Evolutionary conservation across 495 filamentous ascomycete genomes (phyloP).

Genomic region (Tuber microsphaerosporum): DNA sequence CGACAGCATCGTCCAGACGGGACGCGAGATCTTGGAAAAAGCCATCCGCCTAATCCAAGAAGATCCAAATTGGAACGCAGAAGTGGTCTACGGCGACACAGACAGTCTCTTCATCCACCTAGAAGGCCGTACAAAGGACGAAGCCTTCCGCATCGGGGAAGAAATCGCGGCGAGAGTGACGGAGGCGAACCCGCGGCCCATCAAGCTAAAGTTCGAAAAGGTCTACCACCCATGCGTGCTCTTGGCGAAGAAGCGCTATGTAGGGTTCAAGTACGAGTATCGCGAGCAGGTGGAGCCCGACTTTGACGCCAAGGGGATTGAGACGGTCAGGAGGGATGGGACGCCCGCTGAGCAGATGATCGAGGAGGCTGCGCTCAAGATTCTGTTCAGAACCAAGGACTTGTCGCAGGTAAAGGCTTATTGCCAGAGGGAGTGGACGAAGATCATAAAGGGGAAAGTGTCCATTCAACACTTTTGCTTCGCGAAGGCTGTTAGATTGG

Average conservation of each 20-base stretch:
- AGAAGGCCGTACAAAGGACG: conserved; percentile 72
- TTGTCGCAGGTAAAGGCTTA: conserved; percentile 84
- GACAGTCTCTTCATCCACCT: conserved; percentile 93
- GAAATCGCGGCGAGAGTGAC: conserved; percentile 90
- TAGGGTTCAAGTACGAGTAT: conserved; percentile 92
- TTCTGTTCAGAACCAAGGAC: conserved; percentile 83
- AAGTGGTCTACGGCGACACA: conserved; percentile 97
- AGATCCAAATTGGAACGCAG: conserved; percentile 76
- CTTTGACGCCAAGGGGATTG: conserved; percentile 96
- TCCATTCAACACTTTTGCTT: conserved; percentile 96
- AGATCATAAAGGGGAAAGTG: conserved; percentile 83
- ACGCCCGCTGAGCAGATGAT: conserved; percentile 96
- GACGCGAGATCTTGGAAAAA: conserved; percentile 86
- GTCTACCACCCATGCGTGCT: conserved; percentile 93
- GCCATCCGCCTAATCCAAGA: conserved; percentile 90
- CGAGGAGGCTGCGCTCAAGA: conserved; percentile 84
- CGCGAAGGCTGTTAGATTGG: conserved; percentile 82
- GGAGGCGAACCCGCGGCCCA: conserved; percentile 77
- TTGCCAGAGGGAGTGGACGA: conserved; percentile 81
- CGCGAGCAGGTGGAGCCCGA: conserved; percentile 70
- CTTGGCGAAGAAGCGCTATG: conserved; percentile 94
- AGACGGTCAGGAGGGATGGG: conserved; percentile 90
- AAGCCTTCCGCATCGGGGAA: conserved; percentile 86
- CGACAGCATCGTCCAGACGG: conserved; percentile 95
- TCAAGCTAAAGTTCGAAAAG: conserved; percentile 98